Evolutionary conservation across 768 basidiomycete species (phyloP).

Genomic region (Calocybe indica): DNA sequence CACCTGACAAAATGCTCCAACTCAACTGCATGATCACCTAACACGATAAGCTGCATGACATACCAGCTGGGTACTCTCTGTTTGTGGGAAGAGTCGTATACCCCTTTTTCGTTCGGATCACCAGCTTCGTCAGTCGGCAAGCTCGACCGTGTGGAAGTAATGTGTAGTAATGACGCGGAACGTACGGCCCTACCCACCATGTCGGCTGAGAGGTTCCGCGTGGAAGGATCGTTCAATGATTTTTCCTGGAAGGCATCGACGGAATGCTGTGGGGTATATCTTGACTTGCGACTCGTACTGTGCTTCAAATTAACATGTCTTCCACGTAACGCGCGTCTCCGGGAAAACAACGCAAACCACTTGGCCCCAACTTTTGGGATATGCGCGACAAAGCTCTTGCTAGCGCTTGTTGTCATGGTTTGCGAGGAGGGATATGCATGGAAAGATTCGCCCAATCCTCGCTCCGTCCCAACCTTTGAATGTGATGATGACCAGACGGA

Average conservation of each 20-base stretch:
- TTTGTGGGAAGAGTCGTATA: conserved; percentile 79
- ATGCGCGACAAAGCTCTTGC: conserved; percentile 35
- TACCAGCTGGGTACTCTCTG: conserved; percentile 83
- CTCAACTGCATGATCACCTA: neutral
- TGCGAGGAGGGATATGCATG: conserved; percentile 21
- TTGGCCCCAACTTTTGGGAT: conserved; percentile 52
- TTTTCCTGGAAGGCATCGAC: conserved; percentile 7
- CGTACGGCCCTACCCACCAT: too few relatives aligned
- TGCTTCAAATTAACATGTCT: too few relatives aligned
- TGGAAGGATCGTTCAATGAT: too few relatives aligned
- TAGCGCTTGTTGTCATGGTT: conserved; percentile 21
- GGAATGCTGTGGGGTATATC: conserved; percentile 5
- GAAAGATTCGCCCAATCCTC: conserved; percentile 27
- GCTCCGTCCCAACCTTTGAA: conserved; percentile 31
- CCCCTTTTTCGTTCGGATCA: conserved; percentile 47
- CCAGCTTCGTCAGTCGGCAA: conserved; percentile 30
- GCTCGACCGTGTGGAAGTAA: conserved; percentile 15
- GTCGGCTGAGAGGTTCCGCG: too few relatives aligned
- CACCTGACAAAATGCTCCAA: conserved; percentile 44
- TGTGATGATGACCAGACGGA: conserved; percentile 43
- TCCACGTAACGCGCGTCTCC: conserved; percentile 8
- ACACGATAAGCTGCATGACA: conserved; percentile 14
- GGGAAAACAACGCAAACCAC: conserved; percentile 44
- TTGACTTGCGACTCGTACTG: neutral
- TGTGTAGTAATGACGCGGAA: conserved; percentile 9